A percentile compares a stretch with the other conserved stretches of the same genome.
phyloP scores from a whole-genome alignment of 2,329 filamentous ascomycete genomes.

The Scytalidium sp. region DNA sequence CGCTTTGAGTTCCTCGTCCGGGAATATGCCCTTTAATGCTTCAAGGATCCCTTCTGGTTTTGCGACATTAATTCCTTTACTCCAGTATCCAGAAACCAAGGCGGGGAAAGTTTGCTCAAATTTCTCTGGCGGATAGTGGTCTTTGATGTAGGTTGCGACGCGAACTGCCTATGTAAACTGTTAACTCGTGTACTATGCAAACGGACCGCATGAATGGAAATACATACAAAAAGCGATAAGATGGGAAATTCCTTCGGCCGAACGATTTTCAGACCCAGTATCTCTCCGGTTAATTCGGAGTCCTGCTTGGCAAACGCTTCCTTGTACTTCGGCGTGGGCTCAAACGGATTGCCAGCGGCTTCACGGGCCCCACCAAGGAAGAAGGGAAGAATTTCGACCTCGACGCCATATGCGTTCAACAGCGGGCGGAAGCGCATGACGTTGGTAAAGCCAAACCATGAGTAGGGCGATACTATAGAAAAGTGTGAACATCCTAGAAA shows the following conservation, averaged over 20 bases:
- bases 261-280: constrained; percentile 14
- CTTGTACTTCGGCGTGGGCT: constrained; percentile 13
- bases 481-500: neutral
- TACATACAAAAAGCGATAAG: constrained; percentile 13
- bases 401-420: constrained; percentile 12
- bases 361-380: constrained; percentile 16
- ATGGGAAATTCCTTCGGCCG: constrained; percentile 14
- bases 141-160: constrained; percentile 15
- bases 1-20: constrained; percentile 6
- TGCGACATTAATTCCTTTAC: constrained; percentile 13
- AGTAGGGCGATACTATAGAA: constrained; percentile 16
- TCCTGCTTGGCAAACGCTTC: constrained; percentile 14
- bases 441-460: constrained; percentile 16
- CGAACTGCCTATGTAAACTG: constrained; percentile 10
- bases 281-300: constrained; percentile 8
- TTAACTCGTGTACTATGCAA: neutral
- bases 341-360: constrained; percentile 11
- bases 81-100: constrained; percentile 15
- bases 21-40: constrained; percentile 12
- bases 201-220: neutral
- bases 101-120: constrained; percentile 14
- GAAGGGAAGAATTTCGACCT: constrained; percentile 17
- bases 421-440: constrained; percentile 10
- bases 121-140: constrained; percentile 7
- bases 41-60: constrained; percentile 10